Conservation (phyloP, 139 green algal species). For the Tetradesmus obliquus region DNA sequence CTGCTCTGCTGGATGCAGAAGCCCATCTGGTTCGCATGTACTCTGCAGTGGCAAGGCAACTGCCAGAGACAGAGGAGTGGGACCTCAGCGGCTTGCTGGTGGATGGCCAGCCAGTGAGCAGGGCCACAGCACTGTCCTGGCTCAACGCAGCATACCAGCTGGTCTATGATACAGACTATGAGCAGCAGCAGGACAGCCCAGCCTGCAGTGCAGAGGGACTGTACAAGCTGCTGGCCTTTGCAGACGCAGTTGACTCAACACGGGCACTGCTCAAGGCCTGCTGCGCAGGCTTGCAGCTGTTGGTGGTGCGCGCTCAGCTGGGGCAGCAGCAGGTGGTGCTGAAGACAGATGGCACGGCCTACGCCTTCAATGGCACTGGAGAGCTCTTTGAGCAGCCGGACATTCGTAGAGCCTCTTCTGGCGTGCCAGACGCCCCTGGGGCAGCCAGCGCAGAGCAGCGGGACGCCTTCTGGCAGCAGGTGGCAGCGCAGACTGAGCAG, state of each 20-base stretch:
- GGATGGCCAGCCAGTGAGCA: not conserved
- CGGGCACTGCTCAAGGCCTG: not conserved
- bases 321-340: not conserved
- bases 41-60: not conserved
- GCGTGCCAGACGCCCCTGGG: not conserved
- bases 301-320: not conserved
- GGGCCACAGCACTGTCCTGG: not conserved
- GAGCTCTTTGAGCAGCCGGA: no score
- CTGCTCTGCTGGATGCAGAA: not conserved
- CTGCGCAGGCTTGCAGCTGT: not conserved
- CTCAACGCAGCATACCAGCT: constrained; percentile 3
- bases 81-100: constrained; percentile 17
- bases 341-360: not conserved
- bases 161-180: not conserved
- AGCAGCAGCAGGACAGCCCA: not conserved
- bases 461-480: not conserved
- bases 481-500: not conserved
- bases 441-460: not conserved
- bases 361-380: not conserved
- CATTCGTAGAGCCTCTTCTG: no score
- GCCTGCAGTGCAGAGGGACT: not conserved
- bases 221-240: constrained; percentile 3
- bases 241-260: constrained; percentile 9
- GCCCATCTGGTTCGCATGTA: not conserved
- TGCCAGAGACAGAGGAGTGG: not conserved